Conservation (phyloP, 257 asterid genomes). For the Avicennia marina region DNA sequence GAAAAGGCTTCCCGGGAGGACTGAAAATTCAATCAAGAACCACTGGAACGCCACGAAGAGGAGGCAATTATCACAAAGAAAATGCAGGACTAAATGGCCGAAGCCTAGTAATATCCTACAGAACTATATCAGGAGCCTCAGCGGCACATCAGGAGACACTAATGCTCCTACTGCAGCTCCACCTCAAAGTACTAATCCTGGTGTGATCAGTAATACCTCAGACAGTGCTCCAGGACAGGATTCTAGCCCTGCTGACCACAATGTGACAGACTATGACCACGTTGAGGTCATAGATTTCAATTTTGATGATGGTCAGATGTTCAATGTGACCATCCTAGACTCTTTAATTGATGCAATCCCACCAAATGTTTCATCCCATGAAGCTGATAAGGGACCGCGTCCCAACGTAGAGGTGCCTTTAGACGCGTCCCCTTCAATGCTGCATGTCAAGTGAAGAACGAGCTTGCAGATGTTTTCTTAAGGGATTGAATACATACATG, state of each 20-base stretch:
- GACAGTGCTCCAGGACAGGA: conserved; percentile 7
- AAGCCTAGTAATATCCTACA: conserved; percentile 61
- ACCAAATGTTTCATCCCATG: no score
- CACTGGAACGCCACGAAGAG: conserved; percentile 95
- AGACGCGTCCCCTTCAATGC: no score
- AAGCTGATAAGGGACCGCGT: no score
- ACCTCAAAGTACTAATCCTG: no score
- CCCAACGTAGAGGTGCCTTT: no score
- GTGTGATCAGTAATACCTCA: not conserved
- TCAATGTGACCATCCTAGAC: conserved; percentile 15
- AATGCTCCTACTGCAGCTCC: not conserved
- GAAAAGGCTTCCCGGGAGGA: conserved; percentile 61
- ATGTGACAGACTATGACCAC: conserved; percentile 5
- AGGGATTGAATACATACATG: no score
- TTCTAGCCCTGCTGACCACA: not conserved
- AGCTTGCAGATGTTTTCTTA: no score
- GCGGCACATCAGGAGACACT: conserved; percentile 7
- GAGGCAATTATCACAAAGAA: conserved; percentile 65
- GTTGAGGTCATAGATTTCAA: conserved; percentile 25
- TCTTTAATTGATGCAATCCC: no score
- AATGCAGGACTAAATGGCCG: conserved; percentile 77
- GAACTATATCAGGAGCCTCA: conserved; percentile 67
- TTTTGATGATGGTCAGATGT: conserved; percentile 12
- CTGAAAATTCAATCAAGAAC: conserved; percentile 85
- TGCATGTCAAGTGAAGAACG: no score